A percentile compares a stretch with the other conserved stretches of the same genome.
Evolutionary conservation across 1,284 basidiomycete genomes (phyloP).

Genomic region (Trametes pubescens): DNA sequence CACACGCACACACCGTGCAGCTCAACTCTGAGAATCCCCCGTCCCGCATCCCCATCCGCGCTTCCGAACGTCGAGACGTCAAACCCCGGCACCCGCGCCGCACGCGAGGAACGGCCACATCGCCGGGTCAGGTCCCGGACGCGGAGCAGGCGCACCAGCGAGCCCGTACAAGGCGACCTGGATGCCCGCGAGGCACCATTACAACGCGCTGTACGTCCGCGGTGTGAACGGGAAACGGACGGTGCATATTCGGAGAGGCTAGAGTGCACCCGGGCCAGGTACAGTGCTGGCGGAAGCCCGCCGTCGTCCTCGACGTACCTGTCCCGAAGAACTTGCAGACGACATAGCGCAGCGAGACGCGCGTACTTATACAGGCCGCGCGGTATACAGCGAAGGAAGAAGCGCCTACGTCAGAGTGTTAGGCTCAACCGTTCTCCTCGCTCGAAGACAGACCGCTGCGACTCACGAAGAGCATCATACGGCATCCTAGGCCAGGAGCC

Average conservation of each 20-base stretch:
- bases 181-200: background rate
- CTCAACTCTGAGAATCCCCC: background rate
- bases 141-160: background rate
- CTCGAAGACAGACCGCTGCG: too few relatives aligned
- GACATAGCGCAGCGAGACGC: background rate
- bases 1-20: background rate
- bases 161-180: background rate
- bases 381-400: background rate
- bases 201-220: background rate
- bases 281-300: background rate
- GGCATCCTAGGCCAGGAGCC: too few relatives aligned
- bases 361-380: background rate
- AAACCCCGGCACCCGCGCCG: background rate
- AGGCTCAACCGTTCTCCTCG: too few relatives aligned
- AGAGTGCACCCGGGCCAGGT: background rate
- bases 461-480: too few relatives aligned
- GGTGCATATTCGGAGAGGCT: background rate
- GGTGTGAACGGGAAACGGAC: background rate
- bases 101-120: background rate
- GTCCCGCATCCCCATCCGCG: background rate
- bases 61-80: background rate
- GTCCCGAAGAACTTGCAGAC: background rate
- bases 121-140: slow-evolving; percentile 1
- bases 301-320: background rate
- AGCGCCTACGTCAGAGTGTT: background rate